These are phyloP conservation scores for Amesomyces nigricolor DNA, from an alignment of 2,329 filamentous ascomycete genomes.

Conservation along the genomic window DNA sequence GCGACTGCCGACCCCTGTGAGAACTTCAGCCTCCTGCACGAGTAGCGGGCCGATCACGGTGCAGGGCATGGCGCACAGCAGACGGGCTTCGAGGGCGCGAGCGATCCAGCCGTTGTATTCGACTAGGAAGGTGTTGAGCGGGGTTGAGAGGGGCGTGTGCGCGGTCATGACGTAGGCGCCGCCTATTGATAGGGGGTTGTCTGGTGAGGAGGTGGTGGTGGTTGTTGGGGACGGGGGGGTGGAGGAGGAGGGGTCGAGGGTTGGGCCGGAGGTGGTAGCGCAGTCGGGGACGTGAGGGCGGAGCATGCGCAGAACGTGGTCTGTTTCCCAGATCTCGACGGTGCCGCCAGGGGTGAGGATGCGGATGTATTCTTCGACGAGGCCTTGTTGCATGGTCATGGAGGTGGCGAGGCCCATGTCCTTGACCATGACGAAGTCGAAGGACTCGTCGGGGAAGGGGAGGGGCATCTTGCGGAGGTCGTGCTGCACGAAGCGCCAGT, in stretches of 20 bases:
- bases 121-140: slow-evolving; percentile 73
- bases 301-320: slow-evolving; percentile 77
- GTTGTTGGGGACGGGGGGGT: background rate
- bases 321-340: slow-evolving; percentile 85
- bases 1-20: slow-evolving; percentile 65
- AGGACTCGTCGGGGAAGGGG: slow-evolving; percentile 73
- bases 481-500: slow-evolving; percentile 85
- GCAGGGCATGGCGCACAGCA: slow-evolving; percentile 70
- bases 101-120: slow-evolving; percentile 81
- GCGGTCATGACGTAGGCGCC: slow-evolving; percentile 78
- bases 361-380: slow-evolving; percentile 69
- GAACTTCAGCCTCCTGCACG: slow-evolving; percentile 68
- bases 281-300: slow-evolving; percentile 65
- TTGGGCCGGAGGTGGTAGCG: slow-evolving; percentile 28
- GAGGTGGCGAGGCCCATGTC: slow-evolving; percentile 67
- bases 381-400: slow-evolving; percentile 48
- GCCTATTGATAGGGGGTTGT: slow-evolving; percentile 58
- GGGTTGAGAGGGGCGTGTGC: slow-evolving; percentile 74
- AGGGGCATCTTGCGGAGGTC: slow-evolving; percentile 71
- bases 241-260: slow-evolving; percentile 23
- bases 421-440: slow-evolving; percentile 85
- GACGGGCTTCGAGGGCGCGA: slow-evolving; percentile 65
- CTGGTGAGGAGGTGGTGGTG: slow-evolving; percentile 19
- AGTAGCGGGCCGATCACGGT: slow-evolving; percentile 70
- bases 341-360: slow-evolving; percentile 71